Evolutionary conservation across 176 grass and related monocot genomes (phyloP).

Genomic region (Olyra latifolia): DNA sequence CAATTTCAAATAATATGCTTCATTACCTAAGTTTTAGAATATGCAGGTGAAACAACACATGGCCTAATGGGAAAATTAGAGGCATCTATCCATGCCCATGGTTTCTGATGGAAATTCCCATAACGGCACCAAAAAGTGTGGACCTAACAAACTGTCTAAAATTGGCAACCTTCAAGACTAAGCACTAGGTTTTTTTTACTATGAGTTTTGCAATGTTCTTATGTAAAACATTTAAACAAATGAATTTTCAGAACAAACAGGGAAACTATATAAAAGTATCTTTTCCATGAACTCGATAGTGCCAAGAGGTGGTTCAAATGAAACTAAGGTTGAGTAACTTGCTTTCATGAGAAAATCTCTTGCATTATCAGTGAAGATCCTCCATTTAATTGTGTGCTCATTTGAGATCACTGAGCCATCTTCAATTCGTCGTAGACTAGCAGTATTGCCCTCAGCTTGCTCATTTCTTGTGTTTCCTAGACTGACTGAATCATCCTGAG

Average conservation of each 20-base stretch:
- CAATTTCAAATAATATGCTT: not conserved
- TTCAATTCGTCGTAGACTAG: constrained; percentile 60
- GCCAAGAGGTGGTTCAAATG: not conserved
- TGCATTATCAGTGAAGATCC: constrained; percentile 81
- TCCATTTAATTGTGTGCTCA: constrained; percentile 83
- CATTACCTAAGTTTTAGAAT: not conserved
- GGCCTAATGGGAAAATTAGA: constrained; percentile 4
- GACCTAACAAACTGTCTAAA: not conserved
- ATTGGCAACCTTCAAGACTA: not conserved
- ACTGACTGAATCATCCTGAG: constrained; percentile 55
- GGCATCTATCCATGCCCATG: not conserved
- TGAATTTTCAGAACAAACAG: not conserved
- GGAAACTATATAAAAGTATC: not conserved
- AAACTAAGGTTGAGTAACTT: constrained; percentile 53
- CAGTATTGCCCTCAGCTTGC: constrained; percentile 44
- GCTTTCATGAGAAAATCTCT: constrained; percentile 70
- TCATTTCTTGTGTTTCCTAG: constrained; percentile 48
- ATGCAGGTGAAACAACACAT: constrained; percentile 14
- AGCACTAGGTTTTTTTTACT: not conserved
- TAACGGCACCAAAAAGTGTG: not conserved
- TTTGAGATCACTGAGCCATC: constrained; percentile 92
- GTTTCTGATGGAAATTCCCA: too few relatives aligned
- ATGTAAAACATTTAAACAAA: not conserved
- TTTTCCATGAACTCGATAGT: not conserved
- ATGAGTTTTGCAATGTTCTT: constrained; percentile 1